Evolutionary conservation across 192 early-diverging fungal species (phyloP), one percentile per base, ranked within the genome.

Genomic region (Pilobolus umbonatus): DNA sequence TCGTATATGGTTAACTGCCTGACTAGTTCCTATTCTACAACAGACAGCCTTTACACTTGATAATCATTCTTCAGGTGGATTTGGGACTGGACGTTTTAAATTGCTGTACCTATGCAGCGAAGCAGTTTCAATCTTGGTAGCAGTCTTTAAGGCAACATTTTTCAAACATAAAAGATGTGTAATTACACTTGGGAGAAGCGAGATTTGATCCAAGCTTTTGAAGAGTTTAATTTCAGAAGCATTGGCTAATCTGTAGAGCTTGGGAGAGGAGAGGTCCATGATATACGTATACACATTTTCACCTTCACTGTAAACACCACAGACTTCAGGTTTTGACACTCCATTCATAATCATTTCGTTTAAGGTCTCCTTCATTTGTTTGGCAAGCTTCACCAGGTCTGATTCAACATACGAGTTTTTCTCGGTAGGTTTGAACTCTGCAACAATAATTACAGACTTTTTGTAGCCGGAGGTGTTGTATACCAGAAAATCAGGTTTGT

Each of bases 371-470:
- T 24, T 46, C 44, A 46, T 46, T 46, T 46, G 44, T 34, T 35
- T 52, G n/a, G 31, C 50, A 35, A 52, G 50, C 31, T 52, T 52
- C n/a, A 52, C 50, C 29, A 52, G 8, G 50, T 52, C 50, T 22
- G 50, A 52, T 52, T 52, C 50, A 15, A 52, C 48, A 15, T 30
- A 50, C 8, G 48, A 50, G 12, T 28, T 50, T 30, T 30, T 9
- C 6, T 50, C 48, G 30, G 30, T 9, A 19, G 30, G 29, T 52
- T 52, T 52, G 50, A 34, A 52, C 22, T 52, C 50, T 15, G 50
- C 17, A 17, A 52, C 36, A 14, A 34, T 10, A 35, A 52, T 19
- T n/a, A 52, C 30, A 34, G n/a, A 34, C 31, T 52, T 32, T 15
- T 10, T 34, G n/a, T 17, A 22, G n/a, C 50, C 50, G n/a, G 50